Evolutionary conservation across 2,329 filamentous ascomycete species (phyloP).

Genomic region (Fusarium begoniae): DNA sequence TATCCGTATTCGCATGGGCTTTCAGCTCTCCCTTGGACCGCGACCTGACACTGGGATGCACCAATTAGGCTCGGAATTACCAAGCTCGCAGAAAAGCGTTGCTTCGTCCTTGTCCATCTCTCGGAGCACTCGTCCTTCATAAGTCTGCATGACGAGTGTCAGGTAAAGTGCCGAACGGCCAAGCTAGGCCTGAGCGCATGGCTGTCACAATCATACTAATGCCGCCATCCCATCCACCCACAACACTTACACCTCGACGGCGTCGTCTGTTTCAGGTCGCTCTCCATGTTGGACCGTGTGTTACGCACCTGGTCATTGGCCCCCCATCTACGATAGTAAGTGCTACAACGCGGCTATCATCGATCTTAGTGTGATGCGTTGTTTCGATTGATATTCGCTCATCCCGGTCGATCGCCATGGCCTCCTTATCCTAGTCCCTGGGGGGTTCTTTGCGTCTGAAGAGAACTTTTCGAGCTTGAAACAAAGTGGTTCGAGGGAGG

Average conservation of each 20-base stretch:
- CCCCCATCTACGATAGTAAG: neutral
- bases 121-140: neutral
- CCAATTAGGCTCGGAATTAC: neutral
- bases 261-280: constrained; percentile 40
- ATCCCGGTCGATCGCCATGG: constrained; percentile 27
- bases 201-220: constrained; percentile 15
- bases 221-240: constrained; percentile 12
- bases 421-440: constrained; percentile 12
- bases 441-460: constrained; percentile 1
- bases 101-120: constrained; percentile 10
- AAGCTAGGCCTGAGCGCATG: constrained; percentile 4
- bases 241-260: constrained; percentile 22
- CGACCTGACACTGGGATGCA: constrained; percentile 17
- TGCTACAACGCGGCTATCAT: constrained; percentile 18
- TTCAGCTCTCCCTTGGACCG: neutral
- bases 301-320: constrained; percentile 4
- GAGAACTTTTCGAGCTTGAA: neutral
- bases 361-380: constrained; percentile 29
- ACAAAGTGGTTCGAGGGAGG: neutral
- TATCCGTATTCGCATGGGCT: neutral
- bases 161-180: neutral
- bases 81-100: neutral
- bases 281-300: constrained; percentile 37
- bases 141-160: neutral
- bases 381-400: constrained; percentile 19